Base-by-base conservation (phyloP, 805 yeast genomes). In the Wickerhamomyces alni region DNA sequence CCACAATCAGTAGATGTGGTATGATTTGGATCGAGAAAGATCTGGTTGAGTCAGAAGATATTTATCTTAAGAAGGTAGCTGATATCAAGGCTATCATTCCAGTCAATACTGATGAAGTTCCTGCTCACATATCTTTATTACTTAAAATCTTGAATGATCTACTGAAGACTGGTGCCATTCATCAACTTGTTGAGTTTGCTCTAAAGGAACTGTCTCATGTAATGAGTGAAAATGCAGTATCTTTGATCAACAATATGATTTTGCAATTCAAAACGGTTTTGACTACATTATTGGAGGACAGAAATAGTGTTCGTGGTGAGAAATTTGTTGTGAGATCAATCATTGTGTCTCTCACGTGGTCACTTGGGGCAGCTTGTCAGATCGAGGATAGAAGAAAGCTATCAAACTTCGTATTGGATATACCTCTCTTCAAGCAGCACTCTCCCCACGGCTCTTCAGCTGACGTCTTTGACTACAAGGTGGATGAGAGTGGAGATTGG, bases 1-100 rank as follows among this genome's bases (percentile, higher is more conserved):
- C 98, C 1, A 91, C 98, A 0, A 74, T 91, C 18, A 86, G 93
- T 59, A 74, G 98, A 57, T 89, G 97, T 67, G 96, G 95, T 4
- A 79, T 91, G 74, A 66, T 89, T 1, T 84, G 88, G 81, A 62
- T 86, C 48, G 80, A 77, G n/a, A 50, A 53, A 2, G 42, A 46
- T 7, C 40, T 59, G 1, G 51, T 67, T 2, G 32, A 45, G 1
- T 18, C 50, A 2, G 30, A 31, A 3, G 57, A 57, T 44, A 22
- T 56, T 8, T 39, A 54, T 9, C 37, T 49, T n/a, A 48, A 59
- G 19, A 51, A 62, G 19, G 7, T 54, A 12, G 35, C 34, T 11
- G 21, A 28, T 5, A 38, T 57, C 6, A 33, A 12, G 16, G 24
- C 24, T 21, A 6, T 21, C 24, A 7, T 21, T 21, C 24, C n/a